Evolutionary conservation across 495 filamentous ascomycete genomes (phyloP), one percentile per base, ranked within the genome.

Genomic region (Hypoxylon fragiforme): DNA sequence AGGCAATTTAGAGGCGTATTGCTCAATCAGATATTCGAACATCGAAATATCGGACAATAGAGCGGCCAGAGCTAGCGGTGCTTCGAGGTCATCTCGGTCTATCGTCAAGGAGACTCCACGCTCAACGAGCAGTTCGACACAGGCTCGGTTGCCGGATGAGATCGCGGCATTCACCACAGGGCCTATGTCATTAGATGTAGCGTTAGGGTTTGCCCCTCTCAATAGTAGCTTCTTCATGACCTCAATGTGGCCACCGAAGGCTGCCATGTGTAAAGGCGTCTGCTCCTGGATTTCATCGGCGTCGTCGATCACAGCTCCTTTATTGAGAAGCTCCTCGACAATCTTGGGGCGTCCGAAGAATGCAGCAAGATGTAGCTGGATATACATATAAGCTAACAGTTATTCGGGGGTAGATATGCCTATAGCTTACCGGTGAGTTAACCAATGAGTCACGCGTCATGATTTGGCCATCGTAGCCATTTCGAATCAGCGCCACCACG

Each of bases 251-350:
- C 70, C 70, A 1, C 53, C 57, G 7, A 45, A 54, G n/a, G 70
- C 64, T 37, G 71, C 71, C 67, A 73, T 71, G 22, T 66, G 62
- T 24, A 73, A 44, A 8, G 71, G 63, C 13, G 70, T 73, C 26
- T 60, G 48, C 9, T 64, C 55, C 6, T 46, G 36, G 31, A 50
- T 51, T 7, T 70, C 63, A 2, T 51, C 36, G 18, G 34, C 68
- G n/a, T 68, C 64, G 20, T 73, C 63, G 13, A 73, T 69, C 3
- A 35, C 50, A 1, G 70, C 69, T 13, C 62, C 66, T 31, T 43
- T 55, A 12, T 66, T 48, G 7, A 73, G 64, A 8, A 73, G 46
- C 35, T 64, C 60, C 28, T 72, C 67, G 15, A 72, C 61, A 16
- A 68, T 66, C 14, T 73, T 63, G 2, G 62, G 50, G 5, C 63